Base-by-base conservation (phyloP, 805 yeast genomes). In the Yueomyces sp. region DNA sequence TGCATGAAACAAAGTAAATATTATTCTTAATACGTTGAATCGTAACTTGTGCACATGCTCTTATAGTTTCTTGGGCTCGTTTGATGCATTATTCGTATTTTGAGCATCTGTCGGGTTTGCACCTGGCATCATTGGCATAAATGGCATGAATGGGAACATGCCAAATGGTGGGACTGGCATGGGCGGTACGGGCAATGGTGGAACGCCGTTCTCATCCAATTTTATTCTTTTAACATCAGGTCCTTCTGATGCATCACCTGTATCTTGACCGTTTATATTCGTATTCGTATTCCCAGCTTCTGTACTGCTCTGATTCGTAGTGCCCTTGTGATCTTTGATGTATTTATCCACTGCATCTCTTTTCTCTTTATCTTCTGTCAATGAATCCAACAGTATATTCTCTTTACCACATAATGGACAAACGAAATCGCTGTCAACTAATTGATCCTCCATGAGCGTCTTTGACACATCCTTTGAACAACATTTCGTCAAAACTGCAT, bases 401-500 rank as follows among this genome's bases (percentile, higher is more conserved):
- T 74, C 77, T 19, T 70, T 72, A 2, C 73, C 76, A 66, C 98
- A 90, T 49, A 77, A 79, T 4, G 98, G 97, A 64, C 98, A 90
- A 36, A 75, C 77, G 64, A 90, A 90, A 56, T 90, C 97, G 44
- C 77, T 74, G 29, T 85, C 94, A 42, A 90, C 70, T 28, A 90
- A 65, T 5, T 72, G 59, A 48, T 75, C 76, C 52, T 83, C 88
- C 44, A 83, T 74, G 32, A 81, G 66, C 28, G 72, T 73, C 48
- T 76, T 72, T 2, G 90, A 76, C 47, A 76, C 77, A 0, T 69
- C 56, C 38, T 67, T 73, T 9, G 66, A 63, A 56, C 95, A 85
- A 60, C 96, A 88, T 34, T 92, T 90, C 0, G 94, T 86, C 58
- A 68, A 74, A 4, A 82, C 88, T 0, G 96, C 95, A 30, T 77